These are phyloP conservation scores for Athelia sp. DNA, from an alignment of 1,284 basidiomycete species.

Conservation along the genomic window DNA sequence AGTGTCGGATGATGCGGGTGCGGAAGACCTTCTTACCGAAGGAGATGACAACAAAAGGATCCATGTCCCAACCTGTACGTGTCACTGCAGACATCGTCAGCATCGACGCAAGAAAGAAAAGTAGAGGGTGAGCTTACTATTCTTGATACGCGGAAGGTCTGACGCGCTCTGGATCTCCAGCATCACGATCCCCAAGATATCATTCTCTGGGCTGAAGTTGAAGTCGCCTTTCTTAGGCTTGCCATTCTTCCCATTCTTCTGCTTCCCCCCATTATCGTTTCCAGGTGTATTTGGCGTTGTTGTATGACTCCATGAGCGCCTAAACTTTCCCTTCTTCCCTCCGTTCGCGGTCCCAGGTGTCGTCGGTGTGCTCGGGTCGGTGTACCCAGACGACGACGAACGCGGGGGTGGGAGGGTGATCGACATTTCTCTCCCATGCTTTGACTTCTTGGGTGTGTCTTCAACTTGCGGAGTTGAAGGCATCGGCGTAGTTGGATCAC, in stretches of 20 bases:
- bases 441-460: too few relatives aligned
- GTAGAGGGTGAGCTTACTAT: conserved; percentile 53
- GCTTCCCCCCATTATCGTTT: too few relatives aligned
- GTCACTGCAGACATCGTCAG: conserved; percentile 49
- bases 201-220: conserved; percentile 65
- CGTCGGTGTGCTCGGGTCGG: too few relatives aligned
- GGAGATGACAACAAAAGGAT: conserved; percentile 93
- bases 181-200: conserved; percentile 94
- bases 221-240: conserved; percentile 42
- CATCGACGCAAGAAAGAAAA: conserved; percentile 7
- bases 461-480: too few relatives aligned
- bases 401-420: too few relatives aligned
- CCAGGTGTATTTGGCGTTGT: conserved; percentile 1
- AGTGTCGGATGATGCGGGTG: conserved; percentile 86
- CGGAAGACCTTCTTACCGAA: conserved; percentile 98
- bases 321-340: conserved; percentile 22
- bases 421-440: too few relatives aligned
- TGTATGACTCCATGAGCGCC: conserved; percentile 19
- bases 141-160: conserved; percentile 84
- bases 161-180: conserved; percentile 66
- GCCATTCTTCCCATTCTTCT: conserved; percentile 11
- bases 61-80: conserved; percentile 91
- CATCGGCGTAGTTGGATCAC: too few relatives aligned
- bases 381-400: too few relatives aligned
- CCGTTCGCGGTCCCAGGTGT: too few relatives aligned